Evolutionary conservation across 140 eudicot species (phyloP), one percentile per base, ranked within the genome.

Genomic region (Stevia rebaudiana): DNA sequence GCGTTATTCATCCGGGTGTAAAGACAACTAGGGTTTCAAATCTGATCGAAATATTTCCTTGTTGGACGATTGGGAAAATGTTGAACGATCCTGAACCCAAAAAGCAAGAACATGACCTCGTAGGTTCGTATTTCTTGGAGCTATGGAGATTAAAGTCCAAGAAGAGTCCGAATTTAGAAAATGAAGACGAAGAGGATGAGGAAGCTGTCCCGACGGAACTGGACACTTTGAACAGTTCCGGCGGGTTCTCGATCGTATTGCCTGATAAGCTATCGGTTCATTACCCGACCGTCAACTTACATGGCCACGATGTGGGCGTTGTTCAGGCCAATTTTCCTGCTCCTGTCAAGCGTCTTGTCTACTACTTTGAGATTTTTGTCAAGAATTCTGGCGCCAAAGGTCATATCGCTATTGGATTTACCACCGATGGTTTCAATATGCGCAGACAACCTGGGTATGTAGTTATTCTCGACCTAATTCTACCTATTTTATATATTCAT

Each of bases 271-370:
- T 92, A 12, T 74, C 98, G 36, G 89, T 92, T 12, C 76, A 75
- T 66, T 92, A 92, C 57, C 77, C 92, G 36, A 78, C 8, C 5
- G 84, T 76, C 16, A 74, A 83, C 43, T 72, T 81, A 74, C 98
- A 92, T 69, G 96, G 95, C 13, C 94, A 92, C 61, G 98, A 92
- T 30, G 98, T 92, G 13, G 98, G 98, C 7, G 96, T 85, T 15
- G 91, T 92, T 49, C 95, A 92, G 68, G 89, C 96, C 11, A 85
- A 92, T 72, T 50, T 51, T 9, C 80, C 96, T 1, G 98, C 96
- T 6, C 98, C 98, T 47, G 78, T 74, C 4, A 88, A 85, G 77
- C 52, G 89, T 31, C 63, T 87, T 10, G 74, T 81, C n/a, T 92
- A 87, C 48, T 92, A 92, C 72, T 92, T 92, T 22, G 98, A 92